phyloP scores from a whole-genome alignment of 805 yeast species.

The Metschnikowia drakensbergensis region DNA sequence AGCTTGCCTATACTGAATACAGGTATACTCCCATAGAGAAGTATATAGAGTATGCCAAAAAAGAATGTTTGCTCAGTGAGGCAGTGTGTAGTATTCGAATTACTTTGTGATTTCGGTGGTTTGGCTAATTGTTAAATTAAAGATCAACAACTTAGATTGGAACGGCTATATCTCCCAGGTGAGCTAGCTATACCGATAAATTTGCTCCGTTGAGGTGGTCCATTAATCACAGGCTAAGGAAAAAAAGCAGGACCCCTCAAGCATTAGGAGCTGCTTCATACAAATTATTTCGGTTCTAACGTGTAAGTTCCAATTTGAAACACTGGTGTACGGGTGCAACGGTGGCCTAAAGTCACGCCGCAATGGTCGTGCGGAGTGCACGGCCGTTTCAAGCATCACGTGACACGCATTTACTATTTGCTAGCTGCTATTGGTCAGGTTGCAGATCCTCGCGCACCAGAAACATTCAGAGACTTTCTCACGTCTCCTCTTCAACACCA shows the following conservation, averaged over 20 bases:
- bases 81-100: too few species aligned
- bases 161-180: too few species aligned
- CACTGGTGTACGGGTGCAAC: neutral
- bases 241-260: too few species aligned
- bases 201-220: too few species aligned
- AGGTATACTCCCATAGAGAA: neutral
- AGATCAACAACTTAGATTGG: too few species aligned
- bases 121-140: too few species aligned
- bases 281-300: too few species aligned
- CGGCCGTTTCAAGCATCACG: neutral
- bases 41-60: neutral
- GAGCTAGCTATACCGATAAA: too few species aligned
- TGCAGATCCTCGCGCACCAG: neutral
- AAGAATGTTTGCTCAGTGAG: neutral
- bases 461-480: neutral
- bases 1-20: neutral
- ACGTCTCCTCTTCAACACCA: neutral
- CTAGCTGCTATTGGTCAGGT: constrained; percentile 10
- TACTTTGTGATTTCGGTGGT: too few species aligned
- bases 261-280: too few species aligned
- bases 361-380: neutral
- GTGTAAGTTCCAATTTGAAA: neutral
- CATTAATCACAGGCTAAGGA: too few species aligned
- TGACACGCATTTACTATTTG: constrained; percentile 5
- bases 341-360: neutral